A percentile compares a stretch with the other conserved stretches of the same genome.
Conservation (phyloP, 164 flowering plant genomes). For the Kingdonia uniflora region DNA sequence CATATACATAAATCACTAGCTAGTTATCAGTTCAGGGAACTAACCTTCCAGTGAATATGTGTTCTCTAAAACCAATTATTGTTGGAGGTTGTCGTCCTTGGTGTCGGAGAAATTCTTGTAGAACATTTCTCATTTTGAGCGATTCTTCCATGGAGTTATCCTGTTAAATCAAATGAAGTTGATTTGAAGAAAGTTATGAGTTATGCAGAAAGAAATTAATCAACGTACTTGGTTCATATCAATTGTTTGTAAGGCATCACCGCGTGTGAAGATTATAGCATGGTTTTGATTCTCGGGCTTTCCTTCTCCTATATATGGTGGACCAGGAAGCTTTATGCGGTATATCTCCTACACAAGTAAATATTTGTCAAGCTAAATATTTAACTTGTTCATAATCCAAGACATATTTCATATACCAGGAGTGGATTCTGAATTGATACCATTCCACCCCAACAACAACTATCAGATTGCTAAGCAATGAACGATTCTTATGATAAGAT, state of each 20-base stretch:
- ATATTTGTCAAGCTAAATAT: background rate
- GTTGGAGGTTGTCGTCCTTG: conserved; percentile 50
- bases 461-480: too few species aligned
- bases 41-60: conserved; percentile 94
- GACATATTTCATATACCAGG: too few species aligned
- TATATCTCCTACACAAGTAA: conserved; percentile 52
- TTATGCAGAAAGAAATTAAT: too few species aligned
- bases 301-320: conserved; percentile 90
- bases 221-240: conserved; percentile 87
- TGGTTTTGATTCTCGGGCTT: conserved; percentile 97
- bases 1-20: background rate
- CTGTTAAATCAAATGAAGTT: conserved; percentile 23
- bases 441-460: too few species aligned
- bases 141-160: conserved; percentile 92
- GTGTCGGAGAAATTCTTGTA: conserved; percentile 60
- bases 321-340: conserved; percentile 91
- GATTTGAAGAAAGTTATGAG: too few species aligned
- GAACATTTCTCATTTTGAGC: conserved; percentile 75
- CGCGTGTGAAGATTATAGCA: conserved; percentile 90
- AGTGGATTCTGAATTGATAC: too few species aligned
- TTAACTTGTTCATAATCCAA: too few species aligned
- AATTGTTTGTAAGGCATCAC: conserved; percentile 88
- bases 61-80: conserved; percentile 79
- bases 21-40: conserved; percentile 1
- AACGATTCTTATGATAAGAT: too few species aligned